Evolutionary conservation across 805 yeast genomes (phyloP), one percentile per base, ranked within the genome.

Genomic region (Ogataea pignaliae): DNA sequence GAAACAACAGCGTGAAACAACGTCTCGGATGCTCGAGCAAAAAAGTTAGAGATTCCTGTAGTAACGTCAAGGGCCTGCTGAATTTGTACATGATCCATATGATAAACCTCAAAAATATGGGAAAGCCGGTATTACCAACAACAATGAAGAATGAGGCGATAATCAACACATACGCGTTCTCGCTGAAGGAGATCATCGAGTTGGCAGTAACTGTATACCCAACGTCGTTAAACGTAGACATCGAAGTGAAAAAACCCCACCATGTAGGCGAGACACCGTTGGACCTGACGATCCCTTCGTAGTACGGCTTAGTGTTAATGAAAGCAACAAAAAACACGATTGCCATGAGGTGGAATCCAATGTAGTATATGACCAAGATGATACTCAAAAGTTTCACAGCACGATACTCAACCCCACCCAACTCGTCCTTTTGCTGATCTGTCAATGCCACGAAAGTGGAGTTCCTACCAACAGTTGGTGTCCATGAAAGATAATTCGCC

Each of bases 401-500:
- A 36, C 97, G 75, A 61, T 93, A 93, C 59, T 93, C 99, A 13
- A 93, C 97, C 40, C 99, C 99, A 33, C 99, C 99, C 33, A 93
- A 68, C 61, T 93, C 99, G 46, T 86, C 95, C 56, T 88, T 89
- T 62, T 93, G 98, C 18, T 76, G 82, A 32, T 81, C 87, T 3
- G 88, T 79, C 36, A 93, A 64, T 13, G 85, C 85, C 2, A 88
- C 85, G 70, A 93, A 93, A 0, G 90, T 83, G 0, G 98, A 91
- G 64, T 93, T 93, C 63, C 97, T 76, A 10, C 97, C 98, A 31
- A 93, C 76, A 0, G 93, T 86, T 2, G 98, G 97, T 29, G 76
- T 76, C 88, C 95, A 89, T 0, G 97, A 89, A 18, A 91, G 68
- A 55, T 90, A 93, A 45, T 77, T 79, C 0, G 82, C 68, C 29